Evolutionary conservation across 257 asterid species (phyloP), one percentile per base, ranked within the genome.

Genomic region (Nemophila menziesii): DNA sequence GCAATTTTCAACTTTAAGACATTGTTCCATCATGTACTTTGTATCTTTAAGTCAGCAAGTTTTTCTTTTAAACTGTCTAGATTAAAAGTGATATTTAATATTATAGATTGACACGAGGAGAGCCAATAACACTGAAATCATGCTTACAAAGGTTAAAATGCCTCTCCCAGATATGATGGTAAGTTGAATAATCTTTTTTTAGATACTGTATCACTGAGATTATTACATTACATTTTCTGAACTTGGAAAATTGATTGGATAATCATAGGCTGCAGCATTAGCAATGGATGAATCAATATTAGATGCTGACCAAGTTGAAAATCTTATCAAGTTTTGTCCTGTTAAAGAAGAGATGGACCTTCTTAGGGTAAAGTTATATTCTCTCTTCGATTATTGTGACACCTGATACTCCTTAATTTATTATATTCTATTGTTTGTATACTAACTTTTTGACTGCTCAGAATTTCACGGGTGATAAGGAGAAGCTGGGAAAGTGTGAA

Each of bases 131-230:
- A 86, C 96, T 29, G 99, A 92, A 70, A 92, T 92, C 57, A 92
- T 92, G 99, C 96, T 92, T 44, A 86, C 99, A 20, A 92, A 92
- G 66, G 99, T 92, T 62, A 92, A 90, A 70, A 92, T 92, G 93
- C 96, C 99, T 52, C 94, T 92, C 66, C 93, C 96, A 39, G 96
- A 86, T 68, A 85, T 92, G 93, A 68, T 86, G 99, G 99, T 90
- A 68, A 70, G 89, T 66, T 42, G 39, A 18, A 52, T 39, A 43
- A 23, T 39, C 44, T 20, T 47, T 42, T 42, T 8, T 10, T 41
- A 16, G 18, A 4, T 8, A 18, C 20, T n/a, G n/a, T n/a, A n/a
- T n/a, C 36, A 29, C 36, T 7, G 1, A 13, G n/a, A n/a, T n/a
- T 13, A 29, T 7, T 10, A 29, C 7, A 29, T 29, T 7, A 29